Evolutionary conservation across 768 basidiomycete genomes (phyloP), one percentile per base, ranked within the genome.

Genomic region (Tulasnella sp.): DNA sequence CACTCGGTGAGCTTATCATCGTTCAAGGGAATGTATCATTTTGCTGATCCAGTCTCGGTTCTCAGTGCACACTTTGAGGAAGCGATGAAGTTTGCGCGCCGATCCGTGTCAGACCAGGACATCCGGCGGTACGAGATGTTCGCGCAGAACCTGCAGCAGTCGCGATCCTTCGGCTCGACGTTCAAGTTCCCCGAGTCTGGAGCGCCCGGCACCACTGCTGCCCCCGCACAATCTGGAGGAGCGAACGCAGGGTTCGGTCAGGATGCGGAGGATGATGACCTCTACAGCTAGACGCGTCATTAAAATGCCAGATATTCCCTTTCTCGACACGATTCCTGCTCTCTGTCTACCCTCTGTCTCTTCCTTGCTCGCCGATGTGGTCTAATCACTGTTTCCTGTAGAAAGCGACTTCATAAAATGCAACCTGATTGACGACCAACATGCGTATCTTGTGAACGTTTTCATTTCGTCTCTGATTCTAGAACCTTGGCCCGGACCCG

Each of bases 91-190:
- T 98, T 81, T 67, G 93, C 96, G 62, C 86, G 96, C 70, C 86
- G 96, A 53, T 97, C 92, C 11, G 94, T 98, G 56, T 92, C 91
- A 11, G 93, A 97, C 68, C 83, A 87, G 64, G 94, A 98, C 68
- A 94, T 98, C 73, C 81, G 93, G 67, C 84, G 93, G 54, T 99
- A 98, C 72, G 94, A 98, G 80, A 92, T 96, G 85, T 98, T 98
- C 72, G 75, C 93, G 34, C 92, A 92, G 78, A 91, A 90, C 71
- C 74, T 92, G 62, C 89, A 90, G 73, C 91, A 92, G 71, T 88
- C 87, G 62, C 84, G 91, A 68, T 85, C 85, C 46, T 92, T 96
- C 68, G 93, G 94, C 49, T 86, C 85, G 74, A 86, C 82, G 71
- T 99, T 99, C 84, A 93, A 90, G 78, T 99, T 99, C 92, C 96